Evolutionary conservation across 75 land plant genomes (phyloP), one percentile per base, ranked within the genome.

Genomic region (Picea glauca): DNA sequence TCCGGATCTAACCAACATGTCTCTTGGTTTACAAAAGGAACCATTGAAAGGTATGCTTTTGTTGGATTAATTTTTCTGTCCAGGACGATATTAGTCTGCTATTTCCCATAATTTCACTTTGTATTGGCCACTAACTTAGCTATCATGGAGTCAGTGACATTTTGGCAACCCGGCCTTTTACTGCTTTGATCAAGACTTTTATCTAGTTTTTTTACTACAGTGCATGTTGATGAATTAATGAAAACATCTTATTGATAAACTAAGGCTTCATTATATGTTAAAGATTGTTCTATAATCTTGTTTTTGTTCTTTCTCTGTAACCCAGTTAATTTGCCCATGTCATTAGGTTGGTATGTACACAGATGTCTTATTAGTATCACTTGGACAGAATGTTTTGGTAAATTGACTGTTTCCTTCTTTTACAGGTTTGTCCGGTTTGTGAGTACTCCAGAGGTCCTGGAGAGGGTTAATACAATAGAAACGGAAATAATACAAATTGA

Each of bases 391-490:
- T 12, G 11, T 50, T 50, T 50, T 50, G 12, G 56, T 50, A 50
- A 50, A 50, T 50, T 30, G 58, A 56, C 14, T 50, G 59, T 30
- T 75, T 75, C 26, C 59, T 75, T n/a, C 38, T 75, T 46, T 50
- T n/a, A 56, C 76, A 98, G 99, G 84, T 98, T 98, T 95, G 98
- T 98, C 50, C 89, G 98, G 20, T 98, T 98, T 86, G 99, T 98
- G 50, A 95, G 94, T 79, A 98, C 96, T 31, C 98, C 99, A 23
- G 96, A 95, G 86, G 88, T 98, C 62, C 81, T 98, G 72, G 99
- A 98, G 81, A 84, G 98, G 62, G 98, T 98, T 13, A 85, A 86
- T 76, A 87, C 93, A 13, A 87, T 93, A 67, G 99, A 98, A 80
- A 85, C 93, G 76, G 99, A 98, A 81, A 94, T 95, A 35, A 78